Evolutionary conservation across 73 alveolate genomes (phyloP).

Genomic region (Stentor roeselii): DNA sequence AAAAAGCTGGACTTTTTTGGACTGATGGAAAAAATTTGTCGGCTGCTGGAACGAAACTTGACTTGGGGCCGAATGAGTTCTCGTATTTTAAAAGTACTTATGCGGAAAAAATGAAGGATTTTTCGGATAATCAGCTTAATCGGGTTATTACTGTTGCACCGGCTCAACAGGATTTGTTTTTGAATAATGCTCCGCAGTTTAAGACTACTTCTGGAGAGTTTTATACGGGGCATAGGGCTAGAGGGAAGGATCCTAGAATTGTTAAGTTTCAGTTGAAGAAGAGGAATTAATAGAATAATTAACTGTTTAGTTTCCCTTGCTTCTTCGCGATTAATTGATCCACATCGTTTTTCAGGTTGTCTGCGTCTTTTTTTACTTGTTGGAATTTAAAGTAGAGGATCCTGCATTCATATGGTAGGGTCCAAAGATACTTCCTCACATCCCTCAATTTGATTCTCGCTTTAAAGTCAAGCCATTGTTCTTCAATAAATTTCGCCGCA

Average conservation of each 20-base stretch:
- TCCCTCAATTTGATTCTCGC: not conserved
- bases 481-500: not conserved
- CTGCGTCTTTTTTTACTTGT: slow-evolving; percentile 22
- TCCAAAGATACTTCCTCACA: slow-evolving; percentile 21
- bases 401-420: slow-evolving; percentile 23
- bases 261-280: not conserved
- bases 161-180: too few relatives aligned
- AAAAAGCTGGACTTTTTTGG: slow-evolving; percentile 5
- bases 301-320: not conserved
- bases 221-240: not conserved
- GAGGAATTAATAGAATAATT: too few relatives aligned
- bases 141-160: not conserved
- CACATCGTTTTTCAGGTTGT: not conserved
- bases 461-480: slow-evolving; percentile 6
- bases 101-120: not conserved
- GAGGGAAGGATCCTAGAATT: not conserved
- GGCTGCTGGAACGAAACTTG: not conserved
- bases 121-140: not conserved
- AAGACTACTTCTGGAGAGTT: not conserved
- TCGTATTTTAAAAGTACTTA: not conserved
- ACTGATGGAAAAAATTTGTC: not conserved
- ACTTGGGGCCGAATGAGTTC: not conserved
- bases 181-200: not conserved
- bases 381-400: not conserved
- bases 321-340: not conserved